Base-by-base conservation (phyloP, 2,329 filamentous ascomycete species). In the Phaeomoniella chlamydospora region DNA sequence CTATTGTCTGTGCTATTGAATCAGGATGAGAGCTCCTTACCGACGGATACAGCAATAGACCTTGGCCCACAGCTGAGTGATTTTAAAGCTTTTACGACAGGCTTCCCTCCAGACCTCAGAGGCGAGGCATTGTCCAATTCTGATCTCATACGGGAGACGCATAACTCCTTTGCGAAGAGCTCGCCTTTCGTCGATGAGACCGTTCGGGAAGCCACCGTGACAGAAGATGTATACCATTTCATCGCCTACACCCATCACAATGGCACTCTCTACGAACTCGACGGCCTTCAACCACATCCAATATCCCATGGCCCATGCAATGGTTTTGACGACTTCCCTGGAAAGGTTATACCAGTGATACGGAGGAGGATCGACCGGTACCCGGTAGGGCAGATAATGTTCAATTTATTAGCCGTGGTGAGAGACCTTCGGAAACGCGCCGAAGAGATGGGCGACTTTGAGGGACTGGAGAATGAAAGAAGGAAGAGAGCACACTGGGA, bases 141-240 rank as follows among this genome's bases (percentile, higher is more conserved):
- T 4, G 65, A 82, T 49, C 63, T 75, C 22, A 83, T 86, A 50
- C 74, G 80, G 18, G 73, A 74, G 52, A 81, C 83, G 37, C 87
- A 94, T 67, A 94, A 94, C 58, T 82, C 80, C 42, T 94, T 94
- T 58, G 84, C 87, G 31, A 71, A 80, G 42, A 81, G 80, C 41
- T 92, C 80, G 40, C 90, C 90, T 2, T 98, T 98, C 54, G 77
- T 83, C 37, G 86, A 94, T 57, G 90, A 98, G 69, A 92, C 85
- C 42, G 74, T 80, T 46, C 72, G 78, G 9, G 65, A 74, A 9
- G 72, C 72, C 11, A 72, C 70, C 36, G 74, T 75, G n/a, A 69
- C 83, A 37, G 86, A 93, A 50, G 90, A 96, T 52, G 83, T 88
- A 17, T 98, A 92, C 62, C 90, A 98, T 64, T 98, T 98, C 59